Conservation (phyloP, 257 asterid genomes). For the Penstemon davidsonii region DNA sequence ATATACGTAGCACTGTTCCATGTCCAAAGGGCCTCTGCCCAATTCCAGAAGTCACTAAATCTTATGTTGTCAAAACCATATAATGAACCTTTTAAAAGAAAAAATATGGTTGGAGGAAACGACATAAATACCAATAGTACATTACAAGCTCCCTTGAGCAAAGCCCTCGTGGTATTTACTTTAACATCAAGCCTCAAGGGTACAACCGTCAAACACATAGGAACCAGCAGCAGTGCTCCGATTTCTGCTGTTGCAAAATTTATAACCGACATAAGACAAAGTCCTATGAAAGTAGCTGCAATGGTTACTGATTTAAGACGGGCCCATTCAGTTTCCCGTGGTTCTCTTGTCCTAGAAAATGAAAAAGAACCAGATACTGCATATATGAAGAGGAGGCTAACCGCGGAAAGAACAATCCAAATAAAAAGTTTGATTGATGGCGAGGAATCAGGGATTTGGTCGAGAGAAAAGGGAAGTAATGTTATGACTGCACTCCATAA, state of each 20-base stretch:
- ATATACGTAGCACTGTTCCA: constrained; percentile 95
- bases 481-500: constrained; percentile 76
- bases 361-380: constrained; percentile 42
- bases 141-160: constrained; percentile 45
- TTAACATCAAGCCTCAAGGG: constrained; percentile 55
- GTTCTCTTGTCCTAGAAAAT: constrained; percentile 23
- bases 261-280: constrained; percentile 88
- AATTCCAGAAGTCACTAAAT: constrained; percentile 76
- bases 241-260: constrained; percentile 92
- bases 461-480: constrained; percentile 58
- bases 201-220: constrained; percentile 67
- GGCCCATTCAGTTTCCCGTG: constrained; percentile 54
- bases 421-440: constrained; percentile 47
- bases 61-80: constrained; percentile 50
- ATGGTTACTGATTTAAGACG: constrained; percentile 73
- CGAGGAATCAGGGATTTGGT: constrained; percentile 47
- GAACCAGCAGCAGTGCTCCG: constrained; percentile 81
- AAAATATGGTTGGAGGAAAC: constrained; percentile 60
- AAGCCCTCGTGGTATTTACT: constrained; percentile 34
- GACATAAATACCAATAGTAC: constrained; percentile 42
- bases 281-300: constrained; percentile 79
- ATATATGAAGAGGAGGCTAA: constrained; percentile 50
- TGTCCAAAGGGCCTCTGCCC: constrained; percentile 82
- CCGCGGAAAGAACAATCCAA: constrained; percentile 51
- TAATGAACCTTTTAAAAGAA: constrained; percentile 51